Conservation (phyloP, 805 yeast genomes). For the Hanseniaspora lachancei region DNA sequence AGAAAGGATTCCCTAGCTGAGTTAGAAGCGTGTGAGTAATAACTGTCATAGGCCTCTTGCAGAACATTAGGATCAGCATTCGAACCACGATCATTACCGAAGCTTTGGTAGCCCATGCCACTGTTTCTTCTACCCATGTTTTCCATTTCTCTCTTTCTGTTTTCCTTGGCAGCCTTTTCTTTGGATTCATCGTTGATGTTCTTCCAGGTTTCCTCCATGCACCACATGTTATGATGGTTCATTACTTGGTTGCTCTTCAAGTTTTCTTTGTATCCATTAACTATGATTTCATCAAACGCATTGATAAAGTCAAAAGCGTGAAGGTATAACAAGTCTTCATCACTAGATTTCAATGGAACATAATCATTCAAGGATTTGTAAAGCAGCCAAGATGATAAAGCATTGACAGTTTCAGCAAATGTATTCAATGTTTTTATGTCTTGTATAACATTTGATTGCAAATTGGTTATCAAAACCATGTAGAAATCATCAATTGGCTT, state of each 20-base stretch:
- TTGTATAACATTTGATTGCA: constrained; percentile 80
- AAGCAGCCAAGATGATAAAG: constrained; percentile 33
- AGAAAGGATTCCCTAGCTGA: constrained; percentile 28
- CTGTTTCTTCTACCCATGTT: constrained; percentile 59
- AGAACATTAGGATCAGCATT: constrained; percentile 25
- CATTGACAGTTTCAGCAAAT: constrained; percentile 68
- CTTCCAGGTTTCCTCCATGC: constrained; percentile 96
- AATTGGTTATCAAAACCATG: constrained; percentile 80
- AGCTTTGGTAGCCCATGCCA: constrained; percentile 22
- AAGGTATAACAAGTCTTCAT: constrained; percentile 70
- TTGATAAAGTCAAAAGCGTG: constrained; percentile 78
- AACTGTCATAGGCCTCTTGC: constrained; percentile 29
- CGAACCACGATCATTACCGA: constrained; percentile 23
- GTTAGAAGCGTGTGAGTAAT: constrained; percentile 28
- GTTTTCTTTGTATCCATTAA: constrained; percentile 81
- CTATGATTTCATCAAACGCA: constrained; percentile 88
- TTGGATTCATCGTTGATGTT: constrained; percentile 94
- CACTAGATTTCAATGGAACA: constrained; percentile 36
- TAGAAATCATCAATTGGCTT: constrained; percentile 92
- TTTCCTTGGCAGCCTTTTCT: constrained; percentile 93
- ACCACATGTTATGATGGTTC: constrained; percentile 90
- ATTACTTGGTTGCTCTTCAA: constrained; percentile 67
- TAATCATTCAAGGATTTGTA: constrained; percentile 10
- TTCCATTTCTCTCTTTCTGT: constrained; percentile 88
- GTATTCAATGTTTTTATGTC: constrained; percentile 85